A percentile compares a stretch with the other conserved stretches of the same genome.
Conservation (phyloP, 2,329 filamentous ascomycete genomes). For the Venturiaceae sp. region DNA sequence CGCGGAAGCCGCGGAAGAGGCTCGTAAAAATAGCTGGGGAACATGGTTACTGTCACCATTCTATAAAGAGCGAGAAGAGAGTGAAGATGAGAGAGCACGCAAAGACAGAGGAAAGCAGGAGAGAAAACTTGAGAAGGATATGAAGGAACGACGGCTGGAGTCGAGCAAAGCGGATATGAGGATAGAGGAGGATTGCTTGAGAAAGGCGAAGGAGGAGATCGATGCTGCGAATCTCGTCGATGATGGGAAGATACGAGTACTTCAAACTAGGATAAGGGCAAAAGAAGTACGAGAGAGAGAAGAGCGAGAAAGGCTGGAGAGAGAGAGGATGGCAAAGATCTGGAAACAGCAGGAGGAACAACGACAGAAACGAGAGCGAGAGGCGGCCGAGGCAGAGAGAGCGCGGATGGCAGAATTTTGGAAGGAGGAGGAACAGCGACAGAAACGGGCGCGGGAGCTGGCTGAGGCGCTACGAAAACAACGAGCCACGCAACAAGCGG, state of each 20-base stretch:
- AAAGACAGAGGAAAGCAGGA: slow-evolving; percentile 18
- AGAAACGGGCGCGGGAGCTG: too few relatives aligned
- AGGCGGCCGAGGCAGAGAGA: slow-evolving; percentile 8
- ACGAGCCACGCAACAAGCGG: slow-evolving; percentile 10
- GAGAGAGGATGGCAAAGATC: slow-evolving; percentile 9
- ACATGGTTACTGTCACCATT: slow-evolving; percentile 18
- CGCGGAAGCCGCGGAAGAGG: slow-evolving; percentile 15
- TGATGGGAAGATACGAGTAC: slow-evolving; percentile 9
- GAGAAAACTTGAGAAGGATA: slow-evolving; percentile 16
- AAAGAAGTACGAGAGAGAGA: slow-evolving; percentile 8
- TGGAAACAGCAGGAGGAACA: slow-evolving; percentile 9
- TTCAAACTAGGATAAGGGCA: slow-evolving; percentile 1
- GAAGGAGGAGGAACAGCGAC: too few relatives aligned
- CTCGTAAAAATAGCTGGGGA: slow-evolving; percentile 18
- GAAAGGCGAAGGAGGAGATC: slow-evolving; percentile 9
- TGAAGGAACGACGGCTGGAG: slow-evolving; percentile 17
- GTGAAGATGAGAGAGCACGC: slow-evolving; percentile 18
- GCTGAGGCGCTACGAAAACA: too few relatives aligned
- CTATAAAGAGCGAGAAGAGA: slow-evolving; percentile 14
- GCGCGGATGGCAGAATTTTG: slow-evolving; percentile 10
- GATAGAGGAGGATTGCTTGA: slow-evolving; percentile 9
- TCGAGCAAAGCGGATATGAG: slow-evolving; percentile 12
- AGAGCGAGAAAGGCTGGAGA: slow-evolving; percentile 8
- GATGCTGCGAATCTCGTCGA: slow-evolving; percentile 10
- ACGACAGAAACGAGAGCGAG: slow-evolving; percentile 2